These are phyloP conservation scores for Scedosporium minutisporum DNA, from an alignment of 2,329 filamentous ascomycete species.

Conservation along the genomic window DNA sequence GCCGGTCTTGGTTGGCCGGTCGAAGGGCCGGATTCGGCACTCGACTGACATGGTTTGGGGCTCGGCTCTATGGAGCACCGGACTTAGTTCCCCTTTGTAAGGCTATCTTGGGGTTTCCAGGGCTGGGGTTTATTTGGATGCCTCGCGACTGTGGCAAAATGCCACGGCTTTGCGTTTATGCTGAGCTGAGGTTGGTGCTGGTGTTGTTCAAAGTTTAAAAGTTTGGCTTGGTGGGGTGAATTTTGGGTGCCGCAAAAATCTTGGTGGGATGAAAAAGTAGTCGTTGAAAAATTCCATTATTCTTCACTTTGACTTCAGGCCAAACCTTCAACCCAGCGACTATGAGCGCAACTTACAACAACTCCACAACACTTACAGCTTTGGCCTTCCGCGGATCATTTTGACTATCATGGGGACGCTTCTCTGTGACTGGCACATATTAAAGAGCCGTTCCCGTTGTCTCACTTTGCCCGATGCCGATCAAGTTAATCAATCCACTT, in stretches of 20 bases:
- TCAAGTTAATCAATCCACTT: no score
- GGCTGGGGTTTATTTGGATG: not conserved
- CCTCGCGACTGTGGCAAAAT: no score
- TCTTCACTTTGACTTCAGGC: not conserved
- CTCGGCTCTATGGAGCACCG: no score
- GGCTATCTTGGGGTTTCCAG: not conserved
- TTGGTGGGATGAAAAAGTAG: not conserved
- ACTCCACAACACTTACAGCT: not conserved
- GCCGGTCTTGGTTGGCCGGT: conserved; percentile 1
- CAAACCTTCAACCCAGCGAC: no score
- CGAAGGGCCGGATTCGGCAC: conserved; percentile 6
- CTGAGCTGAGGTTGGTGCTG: not conserved
- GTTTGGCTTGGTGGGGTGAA: not conserved
- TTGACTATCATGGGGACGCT: no score
- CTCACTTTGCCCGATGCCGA: not conserved
- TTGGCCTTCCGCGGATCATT: no score
- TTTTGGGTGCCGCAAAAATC: not conserved
- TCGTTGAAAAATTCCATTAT: not conserved
- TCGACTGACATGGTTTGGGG: conserved; percentile 1
- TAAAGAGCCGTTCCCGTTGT: not conserved
- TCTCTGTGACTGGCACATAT: not conserved
- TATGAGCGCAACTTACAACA: not conserved
- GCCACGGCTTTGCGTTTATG: no score
- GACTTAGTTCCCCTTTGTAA: no score
- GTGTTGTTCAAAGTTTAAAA: not conserved